Percentiles rank a stretch among this genome's conserved stretches.
phyloP scores from a whole-genome alignment of 306 rosid species.

The Spatholobus suberectus region DNA sequence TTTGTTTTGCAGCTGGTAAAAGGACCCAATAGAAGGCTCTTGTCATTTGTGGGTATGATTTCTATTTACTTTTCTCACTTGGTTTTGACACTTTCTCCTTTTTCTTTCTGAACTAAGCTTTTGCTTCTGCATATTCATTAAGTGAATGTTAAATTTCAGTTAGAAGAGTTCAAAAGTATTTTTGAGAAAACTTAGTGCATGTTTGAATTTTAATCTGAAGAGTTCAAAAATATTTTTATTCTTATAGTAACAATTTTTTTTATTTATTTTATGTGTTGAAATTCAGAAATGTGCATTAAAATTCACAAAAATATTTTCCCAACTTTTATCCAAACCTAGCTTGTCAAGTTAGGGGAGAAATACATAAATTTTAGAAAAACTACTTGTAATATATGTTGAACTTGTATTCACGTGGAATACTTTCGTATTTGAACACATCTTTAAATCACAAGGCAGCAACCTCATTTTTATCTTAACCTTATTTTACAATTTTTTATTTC shows the following conservation, averaged over 20 bases:
- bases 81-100: neutral
- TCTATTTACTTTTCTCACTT: neutral
- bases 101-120: neutral
- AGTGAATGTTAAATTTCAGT: too few relatives aligned
- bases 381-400: neutral
- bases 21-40: slow-evolving; percentile 51
- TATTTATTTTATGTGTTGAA: too few relatives aligned
- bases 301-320: too few relatives aligned
- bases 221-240: too few relatives aligned
- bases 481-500: too few relatives aligned
- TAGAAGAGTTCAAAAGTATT: too few relatives aligned
- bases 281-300: too few relatives aligned
- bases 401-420: neutral
- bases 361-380: neutral
- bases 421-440: neutral
- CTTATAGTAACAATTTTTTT: too few relatives aligned
- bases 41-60: slow-evolving; percentile 48
- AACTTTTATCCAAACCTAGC: too few relatives aligned
- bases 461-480: neutral
- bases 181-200: too few relatives aligned
- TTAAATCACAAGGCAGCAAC: neutral
- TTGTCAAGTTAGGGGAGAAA: neutral
- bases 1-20: slow-evolving; percentile 44
- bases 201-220: too few relatives aligned
- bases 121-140: neutral